Base-by-base conservation (phyloP, 768 basidiomycete genomes). In the Phlebiopsis gigantea region DNA sequence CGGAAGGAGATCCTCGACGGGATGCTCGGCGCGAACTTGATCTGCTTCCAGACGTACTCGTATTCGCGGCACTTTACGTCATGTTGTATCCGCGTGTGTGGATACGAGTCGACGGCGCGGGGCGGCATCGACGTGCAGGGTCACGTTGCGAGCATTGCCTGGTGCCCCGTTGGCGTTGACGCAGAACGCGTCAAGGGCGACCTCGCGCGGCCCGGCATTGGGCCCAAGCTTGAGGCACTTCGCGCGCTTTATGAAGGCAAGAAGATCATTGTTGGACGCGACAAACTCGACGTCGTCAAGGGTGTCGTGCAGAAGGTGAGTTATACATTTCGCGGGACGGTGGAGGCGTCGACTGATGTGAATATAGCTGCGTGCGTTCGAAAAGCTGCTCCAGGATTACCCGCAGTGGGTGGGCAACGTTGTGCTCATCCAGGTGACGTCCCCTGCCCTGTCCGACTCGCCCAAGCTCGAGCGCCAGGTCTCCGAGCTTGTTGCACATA, bases 231-330 rank as follows among this genome's bases (percentile, higher is more conserved):
- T 17, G 89, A 89, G 46, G 87, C 93, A 1, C 79, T 98, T 0
- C 77, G 85, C 25, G 77, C 84, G 19, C 71, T 98, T 14, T 99
- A 99, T 70, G 87, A 92, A 62, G 92, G 90, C 60, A 98, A 98
- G 81, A 98, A 98, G 79, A 98, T 99, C 66, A 94, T 99, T 56
- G 90, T 98, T 12, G 96, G 93, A 17, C 80, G 96, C 7, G 96
- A 99, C 72, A 99, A 99, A 76, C 80, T 98, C 42, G 96, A 98
- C 66, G 91, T 94, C n/a, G 94, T 97, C 65, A 98, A 98, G 75
- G 96, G 96, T 44, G 91, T 99, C 22, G 74, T 98, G 61, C 95
- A 98, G 74, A 99, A 99, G 83, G 88, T 85, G 41, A 14, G 65
- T 61, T 22, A 12, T 7, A n/a, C n/a, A n/a, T 26, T 47, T 31